Conservation (phyloP, 1,284 basidiomycete species). For the Austroboletus niveus region DNA sequence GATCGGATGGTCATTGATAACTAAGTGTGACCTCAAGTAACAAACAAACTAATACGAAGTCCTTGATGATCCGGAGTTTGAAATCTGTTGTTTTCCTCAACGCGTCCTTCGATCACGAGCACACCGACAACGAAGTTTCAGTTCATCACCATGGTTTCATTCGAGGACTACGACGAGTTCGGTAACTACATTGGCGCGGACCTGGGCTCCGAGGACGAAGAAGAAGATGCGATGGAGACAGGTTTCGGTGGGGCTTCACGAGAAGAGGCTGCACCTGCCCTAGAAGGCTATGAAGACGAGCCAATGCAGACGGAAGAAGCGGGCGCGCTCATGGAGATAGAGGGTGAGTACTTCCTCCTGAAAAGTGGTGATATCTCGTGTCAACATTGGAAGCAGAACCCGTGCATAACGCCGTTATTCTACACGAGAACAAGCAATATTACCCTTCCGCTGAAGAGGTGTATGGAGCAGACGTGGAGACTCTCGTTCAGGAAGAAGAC, state of each 20-base stretch:
- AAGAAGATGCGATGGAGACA: slow-evolving; percentile 63
- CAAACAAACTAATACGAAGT: not conserved
- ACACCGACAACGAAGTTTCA: slow-evolving; percentile 3
- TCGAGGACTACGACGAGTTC: slow-evolving; percentile 89
- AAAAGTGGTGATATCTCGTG: not conserved
- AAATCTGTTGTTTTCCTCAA: slow-evolving; percentile 27
- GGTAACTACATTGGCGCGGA: slow-evolving; percentile 96
- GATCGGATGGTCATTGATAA: slow-evolving; percentile 12
- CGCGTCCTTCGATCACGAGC: slow-evolving; percentile 18
- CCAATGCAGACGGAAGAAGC: slow-evolving; percentile 56
- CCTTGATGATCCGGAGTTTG: slow-evolving; percentile 31
- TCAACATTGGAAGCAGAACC: slow-evolving; percentile 47
- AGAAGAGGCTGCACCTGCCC: slow-evolving; percentile 42
- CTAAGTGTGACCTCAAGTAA: not conserved
- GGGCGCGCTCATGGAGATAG: slow-evolving; percentile 76
- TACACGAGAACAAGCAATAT: slow-evolving; percentile 99
- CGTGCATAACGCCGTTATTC: slow-evolving; percentile 80
- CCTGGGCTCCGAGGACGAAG: slow-evolving; percentile 79
- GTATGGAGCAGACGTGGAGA: slow-evolving; percentile 94
- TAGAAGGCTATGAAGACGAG: slow-evolving; percentile 78
- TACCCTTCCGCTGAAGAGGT: slow-evolving; percentile 92
- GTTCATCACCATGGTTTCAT: slow-evolving; percentile 59
- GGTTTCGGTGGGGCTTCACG: slow-evolving; percentile 41
- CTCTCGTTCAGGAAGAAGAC: slow-evolving; percentile 98
- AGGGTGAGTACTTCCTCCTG: slow-evolving; percentile 51